Conservation (phyloP, 2,329 filamentous ascomycete genomes). For the Stachybotrys chlorohalonatus region DNA sequence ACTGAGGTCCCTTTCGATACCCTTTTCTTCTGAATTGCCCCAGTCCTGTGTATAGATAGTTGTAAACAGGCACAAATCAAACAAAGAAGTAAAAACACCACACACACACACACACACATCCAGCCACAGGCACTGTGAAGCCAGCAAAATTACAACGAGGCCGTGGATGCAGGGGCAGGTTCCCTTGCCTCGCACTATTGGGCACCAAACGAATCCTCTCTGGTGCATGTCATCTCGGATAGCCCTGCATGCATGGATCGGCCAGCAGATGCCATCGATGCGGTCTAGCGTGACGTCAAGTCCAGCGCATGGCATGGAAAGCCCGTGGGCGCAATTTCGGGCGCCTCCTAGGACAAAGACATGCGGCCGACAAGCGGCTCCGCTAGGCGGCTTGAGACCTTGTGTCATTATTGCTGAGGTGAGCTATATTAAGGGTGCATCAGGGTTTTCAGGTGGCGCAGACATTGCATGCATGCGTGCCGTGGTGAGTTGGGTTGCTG, state of each 20-base stretch:
- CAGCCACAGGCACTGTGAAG: no score
- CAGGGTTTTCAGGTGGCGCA: not conserved
- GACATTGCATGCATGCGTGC: not conserved
- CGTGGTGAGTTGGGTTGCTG: no score
- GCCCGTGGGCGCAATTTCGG: no score
- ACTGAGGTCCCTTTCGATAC: conserved; percentile 8
- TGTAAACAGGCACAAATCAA: conserved; percentile 27
- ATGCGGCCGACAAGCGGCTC: no score
- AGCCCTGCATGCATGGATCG: not conserved
- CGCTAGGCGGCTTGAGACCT: no score
- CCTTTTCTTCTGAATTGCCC: conserved; percentile 12
- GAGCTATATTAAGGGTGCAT: no score
- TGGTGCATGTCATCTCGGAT: not conserved
- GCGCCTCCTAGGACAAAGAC: no score
- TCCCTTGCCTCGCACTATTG: not conserved
- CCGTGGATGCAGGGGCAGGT: not conserved
- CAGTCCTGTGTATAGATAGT: conserved; percentile 26
- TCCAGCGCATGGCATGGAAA: no score
- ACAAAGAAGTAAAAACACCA: conserved; percentile 24
- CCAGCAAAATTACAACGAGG: not conserved
- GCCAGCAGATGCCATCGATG: not conserved
- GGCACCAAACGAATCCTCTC: not conserved
- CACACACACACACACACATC: not conserved
- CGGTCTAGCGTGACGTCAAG: not conserved
- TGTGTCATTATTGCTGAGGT: no score